These are phyloP conservation scores for Bipolaris gigantea DNA, from an alignment of 2,329 filamentous ascomycete species.

Conservation along the genomic window DNA sequence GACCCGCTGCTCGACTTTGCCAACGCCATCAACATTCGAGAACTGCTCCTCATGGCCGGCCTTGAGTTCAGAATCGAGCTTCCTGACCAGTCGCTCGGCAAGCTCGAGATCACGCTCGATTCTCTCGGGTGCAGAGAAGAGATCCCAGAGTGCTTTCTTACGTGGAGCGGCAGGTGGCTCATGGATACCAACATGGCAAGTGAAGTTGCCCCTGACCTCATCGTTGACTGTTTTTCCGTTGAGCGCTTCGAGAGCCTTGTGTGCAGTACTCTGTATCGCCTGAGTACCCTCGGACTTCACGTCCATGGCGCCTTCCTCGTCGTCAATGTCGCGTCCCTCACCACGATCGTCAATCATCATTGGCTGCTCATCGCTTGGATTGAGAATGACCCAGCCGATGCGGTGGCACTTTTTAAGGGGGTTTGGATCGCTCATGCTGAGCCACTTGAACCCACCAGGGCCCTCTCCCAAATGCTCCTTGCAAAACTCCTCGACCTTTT, in stretches of 20 bases:
- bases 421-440: conserved; percentile 95
- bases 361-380: conserved; percentile 71
- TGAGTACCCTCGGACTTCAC: conserved; percentile 53
- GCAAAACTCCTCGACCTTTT: conserved; percentile 91
- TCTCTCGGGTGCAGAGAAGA: conserved; percentile 92
- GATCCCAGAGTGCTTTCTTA: conserved; percentile 95
- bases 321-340: conserved; percentile 72
- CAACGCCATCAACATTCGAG: conserved; percentile 61
- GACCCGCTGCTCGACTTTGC: conserved; percentile 83
- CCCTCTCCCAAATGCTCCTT: conserved; percentile 91
- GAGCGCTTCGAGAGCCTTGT: conserved; percentile 88
- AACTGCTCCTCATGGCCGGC: conserved; percentile 59
- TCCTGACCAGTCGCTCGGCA: conserved; percentile 77
- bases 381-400: conserved; percentile 97
- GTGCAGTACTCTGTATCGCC: conserved; percentile 61
- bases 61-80: conserved; percentile 82
- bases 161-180: conserved; percentile 81
- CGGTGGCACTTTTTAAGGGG: conserved; percentile 95
- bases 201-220: conserved; percentile 90
- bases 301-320: conserved; percentile 59
- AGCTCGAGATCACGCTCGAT: conserved; percentile 87
- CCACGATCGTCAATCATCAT: conserved; percentile 65
- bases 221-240: conserved; percentile 98
- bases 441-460: conserved; percentile 90
- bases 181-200: conserved; percentile 95